Base-by-base conservation (phyloP, 148 eudicot species). In the Rhododendron henanense region DNA sequence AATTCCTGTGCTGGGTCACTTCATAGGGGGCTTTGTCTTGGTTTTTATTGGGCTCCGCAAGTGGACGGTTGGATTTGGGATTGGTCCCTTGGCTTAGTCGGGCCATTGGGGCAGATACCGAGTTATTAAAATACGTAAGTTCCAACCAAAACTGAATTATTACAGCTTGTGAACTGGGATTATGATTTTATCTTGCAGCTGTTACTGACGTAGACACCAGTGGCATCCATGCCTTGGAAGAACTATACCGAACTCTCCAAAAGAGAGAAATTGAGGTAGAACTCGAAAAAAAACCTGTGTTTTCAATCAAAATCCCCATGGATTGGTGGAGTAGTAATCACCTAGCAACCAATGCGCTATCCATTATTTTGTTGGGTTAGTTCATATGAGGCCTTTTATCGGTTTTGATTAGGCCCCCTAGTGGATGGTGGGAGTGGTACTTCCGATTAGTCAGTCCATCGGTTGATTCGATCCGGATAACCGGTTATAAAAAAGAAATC, bases 141-240 rank as follows among this genome's bases (percentile, higher is more conserved):
- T 47, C 61, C 61, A 16, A 61, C 69, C 50, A 6, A 61, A 61
- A 19, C 37, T 1, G 10, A 39, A 8, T 21, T 5, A 44, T 84
- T 47, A 47, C 45, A 73, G 14, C 44, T 50, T 18, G 11, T 39
- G 63, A 82, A 44, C 59, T 39, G 55, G 37, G 15, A 45, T 45
- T n/a, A 4, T 57, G 21, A 59, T 71, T 71, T 25, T 77, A 25
- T 19, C 18, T 55, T 90, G 93, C 94, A 94, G 95, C 95, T 84
- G 95, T 94, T n/a, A 90, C 88, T 19, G 96, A 94, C 86, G 91
- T 94, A 74, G 96, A 94, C 80, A 94, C 95, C 1, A 92, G 95
- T n/a, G 94, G 96, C n/a, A 92, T 93, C 81, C 93, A 94, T 85
- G 93, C 96, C 55, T 74, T 94, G 37, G 96, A 94, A 87, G 94